Conservation (phyloP, 2,329 filamentous ascomycete species). For the Fusarium proliferatum region DNA sequence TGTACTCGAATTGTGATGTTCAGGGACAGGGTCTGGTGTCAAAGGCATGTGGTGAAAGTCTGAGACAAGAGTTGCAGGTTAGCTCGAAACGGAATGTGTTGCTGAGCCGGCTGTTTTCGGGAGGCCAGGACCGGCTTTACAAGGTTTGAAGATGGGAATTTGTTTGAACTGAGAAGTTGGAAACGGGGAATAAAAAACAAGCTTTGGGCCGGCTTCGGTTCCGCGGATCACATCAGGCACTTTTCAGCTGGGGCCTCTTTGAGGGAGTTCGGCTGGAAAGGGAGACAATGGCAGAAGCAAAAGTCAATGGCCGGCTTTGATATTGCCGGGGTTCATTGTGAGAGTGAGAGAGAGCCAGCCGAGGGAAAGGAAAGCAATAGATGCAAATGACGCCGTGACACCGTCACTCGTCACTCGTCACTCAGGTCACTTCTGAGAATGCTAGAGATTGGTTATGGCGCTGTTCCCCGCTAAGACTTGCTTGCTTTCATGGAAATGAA, state of each 20-base stretch:
- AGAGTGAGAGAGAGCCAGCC: background rate
- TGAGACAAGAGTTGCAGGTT: constrained; percentile 33
- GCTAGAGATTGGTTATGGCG: constrained; percentile 1
- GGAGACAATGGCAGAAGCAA: background rate
- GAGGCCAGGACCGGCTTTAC: constrained; percentile 8
- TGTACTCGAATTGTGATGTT: background rate
- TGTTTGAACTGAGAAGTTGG: constrained; percentile 3
- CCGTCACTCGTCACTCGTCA: constrained; percentile 42
- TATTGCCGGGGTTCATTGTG: background rate
- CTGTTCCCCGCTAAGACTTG: constrained; percentile 25
- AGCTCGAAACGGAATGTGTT: background rate
- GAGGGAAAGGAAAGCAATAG: constrained; percentile 22
- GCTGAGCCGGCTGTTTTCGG: constrained; percentile 20
- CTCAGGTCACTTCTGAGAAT: background rate
- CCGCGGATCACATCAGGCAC: constrained; percentile 2
- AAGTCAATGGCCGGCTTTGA: background rate
- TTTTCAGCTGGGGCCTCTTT: background rate
- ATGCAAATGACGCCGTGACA: constrained; percentile 43
- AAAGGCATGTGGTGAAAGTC: constrained; percentile 31
- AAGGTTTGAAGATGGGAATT: background rate
- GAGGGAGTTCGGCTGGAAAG: background rate
- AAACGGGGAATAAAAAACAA: constrained; percentile 22
- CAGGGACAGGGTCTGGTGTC: constrained; percentile 37
- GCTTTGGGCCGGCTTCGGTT: constrained; percentile 20
- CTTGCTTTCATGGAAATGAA: background rate